phyloP scores from a whole-genome alignment of 139 green algal genomes.

The Chlamydomonas sp. region DNA sequence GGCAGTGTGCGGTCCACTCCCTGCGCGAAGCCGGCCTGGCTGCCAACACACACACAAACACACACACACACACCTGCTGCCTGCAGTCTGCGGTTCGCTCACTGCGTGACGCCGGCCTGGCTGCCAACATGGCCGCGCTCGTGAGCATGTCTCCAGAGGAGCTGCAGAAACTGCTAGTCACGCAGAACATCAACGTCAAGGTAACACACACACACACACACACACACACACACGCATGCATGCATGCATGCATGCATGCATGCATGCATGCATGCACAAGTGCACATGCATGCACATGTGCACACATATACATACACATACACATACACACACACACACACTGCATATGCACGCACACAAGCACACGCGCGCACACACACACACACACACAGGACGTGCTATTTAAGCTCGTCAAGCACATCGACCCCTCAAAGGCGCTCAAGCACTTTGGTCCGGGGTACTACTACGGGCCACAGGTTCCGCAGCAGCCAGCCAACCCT shows the following conservation, averaged over 20 bases:
- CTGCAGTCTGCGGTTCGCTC: conserved; percentile 31
- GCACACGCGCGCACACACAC: background rate
- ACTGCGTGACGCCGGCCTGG: conserved; percentile 19
- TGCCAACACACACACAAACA: too few relatives aligned
- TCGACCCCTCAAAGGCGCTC: conserved; percentile 21
- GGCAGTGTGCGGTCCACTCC: too few relatives aligned
- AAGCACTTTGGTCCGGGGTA: conserved; percentile 28
- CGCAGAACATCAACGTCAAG: background rate
- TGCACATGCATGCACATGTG: too few relatives aligned
- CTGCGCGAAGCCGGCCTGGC: too few relatives aligned
- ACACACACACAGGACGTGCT: background rate
- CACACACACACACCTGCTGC: too few relatives aligned
- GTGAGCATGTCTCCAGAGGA: conserved; percentile 24
- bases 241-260: background rate
- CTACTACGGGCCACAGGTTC: conserved; percentile 18
- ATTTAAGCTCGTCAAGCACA: conserved; percentile 25
- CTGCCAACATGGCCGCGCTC: conserved; percentile 29
- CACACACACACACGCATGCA: background rate
- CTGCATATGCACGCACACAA: too few relatives aligned
- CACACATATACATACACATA: too few relatives aligned
- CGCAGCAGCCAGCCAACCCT: background rate
- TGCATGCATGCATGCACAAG: background rate
- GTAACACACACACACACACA: background rate
- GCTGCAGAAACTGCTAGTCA: conserved; percentile 33
- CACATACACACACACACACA: too few relatives aligned